phyloP scores from a whole-genome alignment of 208 protist genomes.

The Trypanosoma vivax region DNA sequence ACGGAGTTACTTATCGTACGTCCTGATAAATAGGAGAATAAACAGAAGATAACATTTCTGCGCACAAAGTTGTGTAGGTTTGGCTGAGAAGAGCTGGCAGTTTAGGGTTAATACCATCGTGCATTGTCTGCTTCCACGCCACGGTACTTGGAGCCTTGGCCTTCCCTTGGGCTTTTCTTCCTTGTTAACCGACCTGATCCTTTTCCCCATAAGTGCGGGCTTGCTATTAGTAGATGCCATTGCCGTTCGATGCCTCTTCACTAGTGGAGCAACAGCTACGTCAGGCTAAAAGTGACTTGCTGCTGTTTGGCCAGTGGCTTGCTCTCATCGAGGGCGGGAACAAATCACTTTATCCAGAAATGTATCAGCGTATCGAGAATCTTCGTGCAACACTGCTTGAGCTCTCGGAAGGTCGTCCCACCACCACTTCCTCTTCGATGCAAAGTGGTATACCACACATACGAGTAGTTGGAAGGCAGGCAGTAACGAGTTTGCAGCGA shows the following conservation, averaged over 20 bases:
- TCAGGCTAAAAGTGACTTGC: slow-evolving; percentile 35
- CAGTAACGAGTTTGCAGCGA: slow-evolving; percentile 48
- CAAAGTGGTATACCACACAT: background rate
- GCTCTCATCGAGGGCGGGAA: slow-evolving; percentile 45
- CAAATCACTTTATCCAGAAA: slow-evolving; percentile 16
- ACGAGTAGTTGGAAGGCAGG: background rate
- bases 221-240: background rate
- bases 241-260: background rate
- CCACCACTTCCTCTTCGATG: background rate
- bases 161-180: slow-evolving; percentile 4
- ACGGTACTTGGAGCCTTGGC: background rate
- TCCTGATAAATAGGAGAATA: too few relatives aligned
- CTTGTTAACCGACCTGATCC: background rate
- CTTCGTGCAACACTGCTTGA: slow-evolving; percentile 18
- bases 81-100: too few relatives aligned
- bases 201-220: background rate
- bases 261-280: slow-evolving; percentile 41
- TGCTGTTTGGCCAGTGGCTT: slow-evolving; percentile 25
- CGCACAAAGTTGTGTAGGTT: too few relatives aligned
- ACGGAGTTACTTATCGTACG: too few relatives aligned
- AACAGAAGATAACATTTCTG: too few relatives aligned
- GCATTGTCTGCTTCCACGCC: background rate
- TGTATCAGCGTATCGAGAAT: slow-evolving; percentile 14
- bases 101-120: too few relatives aligned
- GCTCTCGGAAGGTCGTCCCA: slow-evolving; percentile 24